Conservation (phyloP, 768 basidiomycete species). For the Russula lepida region DNA sequence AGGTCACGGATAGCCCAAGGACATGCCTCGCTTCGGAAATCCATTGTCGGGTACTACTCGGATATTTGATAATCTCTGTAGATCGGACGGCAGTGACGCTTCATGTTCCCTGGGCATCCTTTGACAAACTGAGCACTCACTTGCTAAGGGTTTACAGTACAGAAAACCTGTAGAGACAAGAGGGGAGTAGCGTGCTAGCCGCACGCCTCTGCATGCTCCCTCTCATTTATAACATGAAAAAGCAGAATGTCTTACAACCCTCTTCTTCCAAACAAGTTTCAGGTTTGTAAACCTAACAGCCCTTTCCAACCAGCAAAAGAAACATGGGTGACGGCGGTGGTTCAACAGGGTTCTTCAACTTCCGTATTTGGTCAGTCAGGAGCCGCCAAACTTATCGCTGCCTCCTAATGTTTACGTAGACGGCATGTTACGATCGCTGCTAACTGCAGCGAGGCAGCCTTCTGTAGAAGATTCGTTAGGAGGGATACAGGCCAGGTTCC, state of each 20-base stretch:
- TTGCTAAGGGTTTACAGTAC: not conserved
- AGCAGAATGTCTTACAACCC: slow-evolving; percentile 7
- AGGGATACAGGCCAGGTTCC: slow-evolving; percentile 6
- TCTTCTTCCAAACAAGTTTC: slow-evolving; percentile 10
- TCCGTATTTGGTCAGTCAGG: slow-evolving; percentile 7
- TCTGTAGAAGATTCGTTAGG: slow-evolving; percentile 17
- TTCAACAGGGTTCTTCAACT: slow-evolving; percentile 2
- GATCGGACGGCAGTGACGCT: not conserved
- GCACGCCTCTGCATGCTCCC: slow-evolving; percentile 4
- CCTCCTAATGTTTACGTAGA: slow-evolving; percentile 16
- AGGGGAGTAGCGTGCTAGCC: slow-evolving; percentile 14
- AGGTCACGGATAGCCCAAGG: slow-evolving; percentile 1
- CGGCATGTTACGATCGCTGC: slow-evolving; percentile 16
- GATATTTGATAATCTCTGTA: not conserved
- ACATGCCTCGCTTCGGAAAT: slow-evolving; percentile 4
- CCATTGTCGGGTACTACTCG: not conserved
- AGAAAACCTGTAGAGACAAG: slow-evolving; percentile 6
- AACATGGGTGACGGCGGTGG: slow-evolving; percentile 9
- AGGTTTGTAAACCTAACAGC: slow-evolving; percentile 14
- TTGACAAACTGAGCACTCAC: slow-evolving; percentile 10
- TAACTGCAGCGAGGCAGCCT: slow-evolving; percentile 16
- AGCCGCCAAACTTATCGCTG: slow-evolving; percentile 8
- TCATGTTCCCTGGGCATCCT: slow-evolving; percentile 5
- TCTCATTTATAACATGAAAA: slow-evolving; percentile 18
- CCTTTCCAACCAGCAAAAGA: slow-evolving; percentile 2